Evolutionary conservation across 148 eudicot species (phyloP), one percentile per base, ranked within the genome.

Genomic region (Persicaria tinctoria): DNA sequence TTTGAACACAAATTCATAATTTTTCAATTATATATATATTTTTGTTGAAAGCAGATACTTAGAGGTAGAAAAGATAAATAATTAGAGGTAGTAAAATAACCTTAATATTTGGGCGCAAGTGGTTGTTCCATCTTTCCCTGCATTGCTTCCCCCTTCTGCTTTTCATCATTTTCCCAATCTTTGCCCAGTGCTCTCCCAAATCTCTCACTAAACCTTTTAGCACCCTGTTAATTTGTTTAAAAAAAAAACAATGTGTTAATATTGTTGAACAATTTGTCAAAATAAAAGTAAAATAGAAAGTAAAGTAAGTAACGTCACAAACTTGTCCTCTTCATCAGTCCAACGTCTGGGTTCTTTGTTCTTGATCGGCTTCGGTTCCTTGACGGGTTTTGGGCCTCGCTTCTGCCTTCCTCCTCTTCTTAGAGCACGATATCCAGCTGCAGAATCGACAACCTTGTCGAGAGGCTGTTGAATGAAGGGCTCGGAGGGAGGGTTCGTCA

Each of bases 81-180:
- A 1, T 32, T 32, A 32, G 38, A 2, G 38, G 38, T 32, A 32
- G 38, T 32, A 53, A 17, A 17, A 77, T 41, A 74, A 81, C 83
- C 83, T 70, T 81, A 14, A 81, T 74, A 20, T 78, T 46, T 16
- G 83, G 83, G 50, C 71, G 54, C 47, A 81, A 60, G 73, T 75
- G 78, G 23, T 81, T 81, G 38, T 78, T 76, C 78, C 80, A 81
- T 75, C 83, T 74, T 38, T 81, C 83, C 57, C 83, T 75, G 14
- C 80, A 75, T 48, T 81, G 83, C 60, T 81, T 81, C 8, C 80
- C 83, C 13, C 16, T 44, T 68, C 83, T 75, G 14, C 75, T 66
- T 1, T 45, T 57, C 56, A 81, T 44, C 76, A 49, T 70, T 55
- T 66, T 46, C 46, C 80, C 78, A 70, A 81, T 78, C 2, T 48